Percentiles rank a stretch among this genome's conserved stretches.
Evolutionary conservation across 495 filamentous ascomycete species (phyloP).

Genomic region (Penicillium ochrochloron): DNA sequence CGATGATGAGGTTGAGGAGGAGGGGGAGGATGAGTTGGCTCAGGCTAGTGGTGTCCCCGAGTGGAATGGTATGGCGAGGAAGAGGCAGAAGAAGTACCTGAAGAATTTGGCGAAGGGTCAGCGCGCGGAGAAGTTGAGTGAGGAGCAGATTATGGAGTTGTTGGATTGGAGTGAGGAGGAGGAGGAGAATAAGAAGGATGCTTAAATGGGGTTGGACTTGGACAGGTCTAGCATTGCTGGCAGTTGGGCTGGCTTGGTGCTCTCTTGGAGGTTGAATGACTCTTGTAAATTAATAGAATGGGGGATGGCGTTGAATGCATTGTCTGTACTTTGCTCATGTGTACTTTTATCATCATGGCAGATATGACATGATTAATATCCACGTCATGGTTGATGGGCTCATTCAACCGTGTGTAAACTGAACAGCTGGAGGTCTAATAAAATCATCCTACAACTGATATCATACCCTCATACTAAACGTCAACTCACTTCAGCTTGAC

Average conservation of each 20-base stretch:
- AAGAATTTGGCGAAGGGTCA: conserved; percentile 53
- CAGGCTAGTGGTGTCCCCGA: conserved; percentile 52
- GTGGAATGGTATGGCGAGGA: conserved; percentile 59
- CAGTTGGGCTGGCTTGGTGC: not conserved
- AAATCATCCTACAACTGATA: not conserved
- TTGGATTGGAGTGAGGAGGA: conserved; percentile 61
- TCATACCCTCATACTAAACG: not conserved
- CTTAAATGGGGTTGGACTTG: not conserved
- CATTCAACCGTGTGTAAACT: not conserved
- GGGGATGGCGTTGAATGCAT: not conserved
- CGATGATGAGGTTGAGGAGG: conserved; percentile 64
- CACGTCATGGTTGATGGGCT: not conserved
- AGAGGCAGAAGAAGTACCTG: conserved; percentile 66
- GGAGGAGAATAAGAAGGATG: conserved; percentile 34
- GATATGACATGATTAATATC: not conserved
- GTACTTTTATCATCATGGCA: not conserved
- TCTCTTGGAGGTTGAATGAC: not conserved
- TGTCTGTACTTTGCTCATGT: conserved; percentile 7
- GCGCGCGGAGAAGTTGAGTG: conserved; percentile 49
- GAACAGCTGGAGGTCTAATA: not conserved
- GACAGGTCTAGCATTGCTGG: not conserved
- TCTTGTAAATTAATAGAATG: conserved; percentile 3
- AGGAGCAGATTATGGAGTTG: conserved; percentile 68
- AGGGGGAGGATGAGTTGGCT: conserved; percentile 52
- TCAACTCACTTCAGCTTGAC: not conserved